Evolutionary conservation across 225 moss, liverwort and hornwort genomes (phyloP).

Genomic region (Lunularia cruciata): DNA sequence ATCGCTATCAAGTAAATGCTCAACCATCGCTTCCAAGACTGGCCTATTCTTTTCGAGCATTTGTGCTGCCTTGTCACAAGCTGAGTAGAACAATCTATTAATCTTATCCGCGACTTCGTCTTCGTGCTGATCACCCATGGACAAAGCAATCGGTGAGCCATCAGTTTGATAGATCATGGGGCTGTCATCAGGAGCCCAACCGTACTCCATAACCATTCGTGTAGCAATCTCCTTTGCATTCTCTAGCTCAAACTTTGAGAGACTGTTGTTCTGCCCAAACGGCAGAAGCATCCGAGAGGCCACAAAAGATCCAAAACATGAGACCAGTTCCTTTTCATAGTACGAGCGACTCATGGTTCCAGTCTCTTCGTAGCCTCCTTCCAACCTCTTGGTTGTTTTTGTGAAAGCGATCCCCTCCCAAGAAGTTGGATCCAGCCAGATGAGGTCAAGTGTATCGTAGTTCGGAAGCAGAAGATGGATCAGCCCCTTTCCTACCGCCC

Average conservation of each 20-base stretch:
- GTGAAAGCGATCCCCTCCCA: slow-evolving; percentile 88
- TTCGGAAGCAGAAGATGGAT: slow-evolving; percentile 75
- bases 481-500: slow-evolving; percentile 92
- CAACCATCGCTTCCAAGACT: slow-evolving; percentile 71
- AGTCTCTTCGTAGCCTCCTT: slow-evolving; percentile 84
- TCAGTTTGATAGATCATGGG: slow-evolving; percentile 73
- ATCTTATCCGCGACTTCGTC: slow-evolving; percentile 62
- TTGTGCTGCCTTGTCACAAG: slow-evolving; percentile 71
- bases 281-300: slow-evolving; percentile 82
- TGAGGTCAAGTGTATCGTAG: slow-evolving; percentile 42
- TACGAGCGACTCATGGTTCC: slow-evolving; percentile 86
- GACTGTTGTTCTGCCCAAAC: slow-evolving; percentile 80
- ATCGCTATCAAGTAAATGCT: slow-evolving; percentile 79
- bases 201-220: slow-evolving; percentile 92
- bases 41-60: slow-evolving; percentile 70
- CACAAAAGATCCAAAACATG: slow-evolving; percentile 81
- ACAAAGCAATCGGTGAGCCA: slow-evolving; percentile 38
- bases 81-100: slow-evolving; percentile 61
- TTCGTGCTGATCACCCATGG: slow-evolving; percentile 91
- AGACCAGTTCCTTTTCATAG: slow-evolving; percentile 80
- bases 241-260: slow-evolving; percentile 71
- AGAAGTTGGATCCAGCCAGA: slow-evolving; percentile 52
- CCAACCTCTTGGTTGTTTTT: slow-evolving; percentile 67
- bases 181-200: slow-evolving; percentile 97
- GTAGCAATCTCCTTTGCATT: slow-evolving; percentile 78